These are phyloP conservation scores for Pseudogymnoascus sp. DNA, from an alignment of 2,329 filamentous ascomycete species.

Conservation along the genomic window DNA sequence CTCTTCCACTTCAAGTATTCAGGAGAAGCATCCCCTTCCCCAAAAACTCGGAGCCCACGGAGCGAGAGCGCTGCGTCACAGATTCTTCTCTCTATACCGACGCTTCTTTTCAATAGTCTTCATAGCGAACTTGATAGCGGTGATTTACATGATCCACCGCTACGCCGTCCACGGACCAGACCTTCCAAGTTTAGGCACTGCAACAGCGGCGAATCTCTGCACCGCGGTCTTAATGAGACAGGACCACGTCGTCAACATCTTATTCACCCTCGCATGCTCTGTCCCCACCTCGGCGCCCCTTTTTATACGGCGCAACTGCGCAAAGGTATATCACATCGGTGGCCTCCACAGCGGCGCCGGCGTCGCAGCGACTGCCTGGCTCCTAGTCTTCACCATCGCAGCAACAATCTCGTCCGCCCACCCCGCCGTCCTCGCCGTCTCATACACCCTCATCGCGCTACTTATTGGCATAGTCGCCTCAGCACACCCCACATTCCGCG, in stretches of 20 bases:
- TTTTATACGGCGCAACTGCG: slow-evolving; percentile 33
- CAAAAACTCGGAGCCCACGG: slow-evolving; percentile 33
- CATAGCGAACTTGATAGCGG: slow-evolving; percentile 37
- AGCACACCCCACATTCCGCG: slow-evolving; percentile 56
- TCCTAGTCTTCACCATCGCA: slow-evolving; percentile 30
- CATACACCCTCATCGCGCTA: slow-evolving; percentile 49
- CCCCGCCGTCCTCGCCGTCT: slow-evolving; percentile 32
- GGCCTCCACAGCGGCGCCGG: slow-evolving; percentile 44
- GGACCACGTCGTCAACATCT: slow-evolving; percentile 40
- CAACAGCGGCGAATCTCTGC: slow-evolving; percentile 38
- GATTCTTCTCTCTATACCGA: slow-evolving; percentile 44
- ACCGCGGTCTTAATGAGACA: slow-evolving; percentile 41
- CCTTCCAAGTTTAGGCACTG: slow-evolving; percentile 14
- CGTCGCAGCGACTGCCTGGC: slow-evolving; percentile 40
- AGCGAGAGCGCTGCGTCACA: slow-evolving; percentile 23
- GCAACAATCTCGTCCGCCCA: slow-evolving; percentile 23
- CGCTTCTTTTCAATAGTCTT: slow-evolving; percentile 45
- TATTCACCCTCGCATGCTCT: slow-evolving; percentile 38
- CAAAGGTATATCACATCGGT: slow-evolving; percentile 44
- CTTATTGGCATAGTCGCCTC: slow-evolving; percentile 51
- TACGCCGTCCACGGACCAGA: slow-evolving; percentile 12
- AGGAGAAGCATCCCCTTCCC: slow-evolving; percentile 24
- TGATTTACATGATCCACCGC: slow-evolving; percentile 29
- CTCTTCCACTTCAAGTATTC: neutral
- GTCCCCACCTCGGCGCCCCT: slow-evolving; percentile 36